Percentiles rank a stretch among this genome's conserved stretches.
Conservation (phyloP, 306 rosid genomes). For the Herpetospermum pedunculosum region DNA sequence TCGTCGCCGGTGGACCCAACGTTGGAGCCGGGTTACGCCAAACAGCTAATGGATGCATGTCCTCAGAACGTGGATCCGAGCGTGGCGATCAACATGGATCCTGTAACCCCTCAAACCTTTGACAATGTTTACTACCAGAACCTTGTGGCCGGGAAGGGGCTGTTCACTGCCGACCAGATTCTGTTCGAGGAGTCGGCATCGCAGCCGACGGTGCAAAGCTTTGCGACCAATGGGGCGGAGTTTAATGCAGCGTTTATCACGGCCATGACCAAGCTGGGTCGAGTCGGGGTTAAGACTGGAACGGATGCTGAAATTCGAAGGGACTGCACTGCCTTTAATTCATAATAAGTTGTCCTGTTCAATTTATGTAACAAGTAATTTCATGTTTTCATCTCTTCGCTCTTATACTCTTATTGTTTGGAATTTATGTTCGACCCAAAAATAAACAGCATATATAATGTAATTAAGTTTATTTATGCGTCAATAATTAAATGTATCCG, state of each 20-base stretch:
- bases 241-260: conserved; percentile 1
- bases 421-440: too few relatives aligned
- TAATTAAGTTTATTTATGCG: too few relatives aligned
- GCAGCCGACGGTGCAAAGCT: background rate
- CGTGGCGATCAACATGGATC: background rate
- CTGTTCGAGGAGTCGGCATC: background rate
- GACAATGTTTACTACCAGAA: conserved; percentile 3
- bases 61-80: conserved; percentile 1
- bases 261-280: conserved; percentile 5
- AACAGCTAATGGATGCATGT: background rate
- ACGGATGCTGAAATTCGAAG: background rate
- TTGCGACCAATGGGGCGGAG: background rate
- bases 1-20: conserved; percentile 3
- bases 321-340: conserved; percentile 2
- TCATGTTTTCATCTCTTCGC: too few relatives aligned
- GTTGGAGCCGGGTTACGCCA: background rate
- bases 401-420: too few relatives aligned
- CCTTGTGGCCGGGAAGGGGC: background rate
- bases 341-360: background rate
- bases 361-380: background rate
- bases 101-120: background rate
- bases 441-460: too few relatives aligned
- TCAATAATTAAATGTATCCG: too few relatives aligned
- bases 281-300: conserved; percentile 1
- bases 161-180: conserved; percentile 2